Conservation (phyloP, 345 rosid genomes). For the Salix exigua region DNA sequence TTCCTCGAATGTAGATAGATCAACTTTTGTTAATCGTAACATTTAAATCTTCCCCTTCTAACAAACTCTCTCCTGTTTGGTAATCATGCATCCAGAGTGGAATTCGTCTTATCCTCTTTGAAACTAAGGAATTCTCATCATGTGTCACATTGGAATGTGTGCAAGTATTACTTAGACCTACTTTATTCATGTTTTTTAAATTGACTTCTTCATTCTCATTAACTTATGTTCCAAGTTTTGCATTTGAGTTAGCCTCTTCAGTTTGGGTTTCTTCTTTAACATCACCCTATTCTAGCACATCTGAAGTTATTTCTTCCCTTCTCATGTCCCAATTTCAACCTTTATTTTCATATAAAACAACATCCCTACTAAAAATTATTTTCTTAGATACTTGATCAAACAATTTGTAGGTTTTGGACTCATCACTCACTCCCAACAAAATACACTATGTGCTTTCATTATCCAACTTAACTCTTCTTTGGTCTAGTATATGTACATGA, state of each 20-base stretch:
- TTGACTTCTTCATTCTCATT: not conserved
- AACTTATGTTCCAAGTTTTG: too few relatives aligned
- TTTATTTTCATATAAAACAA: not conserved
- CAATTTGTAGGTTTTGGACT: not conserved
- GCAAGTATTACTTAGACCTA: too few relatives aligned
- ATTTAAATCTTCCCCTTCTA: not conserved
- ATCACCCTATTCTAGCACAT: not conserved
- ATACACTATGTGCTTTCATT: not conserved
- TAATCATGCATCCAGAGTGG: constrained; percentile 11
- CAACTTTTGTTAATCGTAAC: not conserved
- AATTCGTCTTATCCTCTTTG: not conserved
- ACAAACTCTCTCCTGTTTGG: not conserved
- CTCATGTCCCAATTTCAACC: not conserved
- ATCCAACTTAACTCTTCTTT: not conserved
- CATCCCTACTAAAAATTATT: not conserved
- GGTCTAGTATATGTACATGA: too few relatives aligned
- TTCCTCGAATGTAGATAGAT: not conserved
- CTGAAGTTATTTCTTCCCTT: not conserved
- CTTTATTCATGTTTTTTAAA: too few relatives aligned
- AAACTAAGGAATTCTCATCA: too few relatives aligned
- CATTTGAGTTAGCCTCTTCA: not conserved
- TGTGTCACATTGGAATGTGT: too few relatives aligned
- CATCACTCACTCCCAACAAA: not conserved
- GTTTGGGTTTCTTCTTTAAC: not conserved
- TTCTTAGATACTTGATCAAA: not conserved